Base-by-base conservation (phyloP, 306 rosid species). In the Crotalaria pallida region DNA sequence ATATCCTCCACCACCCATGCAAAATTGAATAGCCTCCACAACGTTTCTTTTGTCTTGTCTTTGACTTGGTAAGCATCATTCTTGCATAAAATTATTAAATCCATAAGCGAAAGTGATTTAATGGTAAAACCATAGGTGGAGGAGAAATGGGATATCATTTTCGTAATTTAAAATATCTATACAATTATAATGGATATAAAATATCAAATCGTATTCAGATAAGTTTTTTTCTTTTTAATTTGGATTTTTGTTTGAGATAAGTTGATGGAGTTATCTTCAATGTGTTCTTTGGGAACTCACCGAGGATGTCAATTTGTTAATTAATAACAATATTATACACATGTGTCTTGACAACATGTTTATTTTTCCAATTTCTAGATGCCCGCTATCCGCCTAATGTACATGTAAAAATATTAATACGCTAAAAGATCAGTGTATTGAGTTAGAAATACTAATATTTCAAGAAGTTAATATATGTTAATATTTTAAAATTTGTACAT, bases 51-150 rank as follows among this genome's bases (percentile, higher is more conserved):
- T 27, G 7, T 16, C 11, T n/a, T 13, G 7, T 18, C 12, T 17
- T 0, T 24, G 27, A 16, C 0, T 24, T 5, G 5, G 12, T 31
- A 11, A 7, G 68, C 45, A 18, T 34, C 48, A 60, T 6, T 19
- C 16, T 18, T 36, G 16, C 67, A 53, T 49, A 31, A 36, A 61
- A 72, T 60, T 33, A 72, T 60, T 33, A 36, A 61, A 72, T 45
- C 61, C 23, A 47, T 15, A 10, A 27, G 15, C 19, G 51, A 45
- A 15, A 45, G 51, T 45, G 51, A 45, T 45, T 45, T 45, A 45
- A n/a, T 3, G 10, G 19, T 19, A 45, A 45, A 44, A 40, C 7
- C 53, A 41, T 22, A 10, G 43, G 53, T 43, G 36, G 24, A 1
- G 19, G 49, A 55, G 9, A 22, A 41, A 56, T 21, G 17, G 55